phyloP scores from a whole-genome alignment of 257 asterid species.

The Solanum bulbocastanum region DNA sequence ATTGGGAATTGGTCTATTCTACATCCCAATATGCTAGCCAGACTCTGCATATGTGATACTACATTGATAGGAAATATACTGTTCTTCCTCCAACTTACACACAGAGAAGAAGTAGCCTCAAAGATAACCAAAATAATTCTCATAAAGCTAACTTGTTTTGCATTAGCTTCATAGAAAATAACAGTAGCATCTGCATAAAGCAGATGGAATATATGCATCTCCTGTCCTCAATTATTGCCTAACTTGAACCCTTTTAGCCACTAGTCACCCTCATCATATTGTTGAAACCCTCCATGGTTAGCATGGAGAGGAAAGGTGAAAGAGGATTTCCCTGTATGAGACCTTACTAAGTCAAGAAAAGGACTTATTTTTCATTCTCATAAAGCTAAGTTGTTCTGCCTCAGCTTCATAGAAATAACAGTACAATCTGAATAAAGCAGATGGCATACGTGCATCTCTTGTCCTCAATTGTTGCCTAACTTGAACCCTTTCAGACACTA shows the following conservation, averaged over 20 bases:
- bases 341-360: background rate
- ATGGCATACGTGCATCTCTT: background rate
- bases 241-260: background rate
- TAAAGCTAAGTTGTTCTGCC: background rate
- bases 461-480: background rate
- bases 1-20: background rate
- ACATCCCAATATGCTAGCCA: background rate
- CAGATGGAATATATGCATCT: background rate
- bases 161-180: background rate
- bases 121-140: background rate
- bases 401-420: background rate
- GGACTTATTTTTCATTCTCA: background rate
- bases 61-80: background rate
- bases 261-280: background rate
- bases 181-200: background rate
- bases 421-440: background rate
- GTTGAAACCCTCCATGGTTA: background rate
- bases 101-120: background rate
- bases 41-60: background rate
- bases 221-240: background rate
- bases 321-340: background rate
- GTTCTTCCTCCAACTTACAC: background rate
- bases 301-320: background rate
- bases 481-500: background rate
- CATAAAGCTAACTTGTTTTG: background rate